Base-by-base conservation (phyloP, 169 alveolate genomes). In the Cytauxzoon felis region DNA sequence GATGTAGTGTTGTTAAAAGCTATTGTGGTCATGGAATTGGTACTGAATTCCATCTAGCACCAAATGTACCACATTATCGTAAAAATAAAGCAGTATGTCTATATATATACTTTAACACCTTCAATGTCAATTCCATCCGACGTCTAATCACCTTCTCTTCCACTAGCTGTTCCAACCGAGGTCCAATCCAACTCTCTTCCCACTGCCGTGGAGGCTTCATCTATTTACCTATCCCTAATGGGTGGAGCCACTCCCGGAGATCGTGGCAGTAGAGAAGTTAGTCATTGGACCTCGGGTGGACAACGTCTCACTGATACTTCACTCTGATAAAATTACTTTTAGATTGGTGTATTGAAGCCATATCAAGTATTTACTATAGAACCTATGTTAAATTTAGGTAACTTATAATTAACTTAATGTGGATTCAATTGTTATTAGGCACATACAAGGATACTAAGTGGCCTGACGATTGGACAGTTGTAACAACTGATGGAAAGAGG, bases 381-480 rank as follows among this genome's bases (percentile, higher is more conserved):
- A 85, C 99, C 99, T 34, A 97, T 97, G 99, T 88, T 97, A 32
- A 96, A 96, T 85, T 80, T 91, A 68, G 82, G 82, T 62, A 9
- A 19, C 70, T 59, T n/a, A 7, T n/a, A 30, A 5, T 2, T 26
- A 6, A n/a, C 9, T 7, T 13, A 19, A 50, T n/a, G 9, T n/a
- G n/a, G n/a, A n/a, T n/a, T 13, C 53, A 18, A 2, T 11, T 2
- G 19, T 11, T 4, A 29, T 16, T 38, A 72, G 99, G 99, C 34
- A 86, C 86, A 23, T 92, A 90, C 82, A 87, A 80, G 73, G 98
- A 94, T 84, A 73, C 81, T 29, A 87, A 90, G 26, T 97, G 99
- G 99, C 97, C 98, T 13, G 99, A 97, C 78, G 88, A 92, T 41
- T 97, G 99, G 99, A 97, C 99, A n/a, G 94, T 98, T 6, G 97